Conservation (phyloP, 345 rosid genomes). For the Brassica nigra region DNA sequence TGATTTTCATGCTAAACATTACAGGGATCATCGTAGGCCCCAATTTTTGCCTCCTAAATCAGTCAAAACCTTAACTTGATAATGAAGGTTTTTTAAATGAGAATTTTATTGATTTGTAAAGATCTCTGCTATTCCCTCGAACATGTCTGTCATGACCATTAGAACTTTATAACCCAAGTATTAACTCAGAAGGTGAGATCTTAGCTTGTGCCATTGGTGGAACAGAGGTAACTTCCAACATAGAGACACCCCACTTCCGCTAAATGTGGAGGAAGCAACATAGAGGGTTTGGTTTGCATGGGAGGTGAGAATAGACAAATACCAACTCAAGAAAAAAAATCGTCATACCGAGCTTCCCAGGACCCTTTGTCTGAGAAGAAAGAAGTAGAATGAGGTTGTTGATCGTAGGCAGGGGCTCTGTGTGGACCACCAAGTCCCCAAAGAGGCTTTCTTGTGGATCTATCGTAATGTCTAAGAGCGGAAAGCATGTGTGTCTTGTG, state of each 20-base stretch:
- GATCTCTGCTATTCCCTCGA: slow-evolving; percentile 56
- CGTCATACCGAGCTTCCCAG: slow-evolving; percentile 80
- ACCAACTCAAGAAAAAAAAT: slow-evolving; percentile 86
- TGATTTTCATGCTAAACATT: slow-evolving; percentile 9
- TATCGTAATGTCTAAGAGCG: slow-evolving; percentile 67
- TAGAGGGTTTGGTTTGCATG: slow-evolving; percentile 74
- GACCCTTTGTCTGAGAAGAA: slow-evolving; percentile 74
- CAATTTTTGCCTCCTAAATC: slow-evolving; percentile 6
- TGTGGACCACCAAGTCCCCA: slow-evolving; percentile 79
- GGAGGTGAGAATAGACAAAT: slow-evolving; percentile 60
- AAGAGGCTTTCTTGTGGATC: slow-evolving; percentile 48
- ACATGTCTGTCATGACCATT: slow-evolving; percentile 49
- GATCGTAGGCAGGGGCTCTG: too few relatives aligned
- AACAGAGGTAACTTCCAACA: slow-evolving; percentile 70
- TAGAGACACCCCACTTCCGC: slow-evolving; percentile 41
- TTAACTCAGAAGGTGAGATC: slow-evolving; percentile 73
- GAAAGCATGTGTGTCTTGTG: slow-evolving; percentile 56
- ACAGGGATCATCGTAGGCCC: slow-evolving; percentile 5
- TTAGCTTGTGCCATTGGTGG: slow-evolving; percentile 75
- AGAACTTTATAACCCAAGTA: slow-evolving; percentile 75
- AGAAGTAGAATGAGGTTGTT: too few relatives aligned
- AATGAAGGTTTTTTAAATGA: background rate
- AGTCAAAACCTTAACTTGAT: background rate
- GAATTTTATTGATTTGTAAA: slow-evolving; percentile 43
- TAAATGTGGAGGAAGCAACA: slow-evolving; percentile 62